A percentile compares a stretch with the other conserved stretches of the same genome.
phyloP scores from a whole-genome alignment of 441 rosid species.

The Syzygium syzygioides region DNA sequence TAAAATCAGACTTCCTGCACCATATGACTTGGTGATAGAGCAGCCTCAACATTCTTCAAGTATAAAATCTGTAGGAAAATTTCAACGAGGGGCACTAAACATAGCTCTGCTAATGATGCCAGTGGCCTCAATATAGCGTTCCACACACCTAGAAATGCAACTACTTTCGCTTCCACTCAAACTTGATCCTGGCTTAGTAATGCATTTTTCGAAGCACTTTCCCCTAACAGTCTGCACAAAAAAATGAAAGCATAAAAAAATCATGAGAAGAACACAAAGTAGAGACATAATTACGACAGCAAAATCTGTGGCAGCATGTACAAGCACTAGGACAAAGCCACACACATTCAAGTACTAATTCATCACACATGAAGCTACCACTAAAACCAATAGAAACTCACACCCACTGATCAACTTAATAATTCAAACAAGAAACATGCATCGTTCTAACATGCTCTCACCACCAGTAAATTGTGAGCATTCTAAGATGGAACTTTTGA shows the following conservation, averaged over 20 bases:
- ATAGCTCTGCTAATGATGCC: slow-evolving; percentile 68
- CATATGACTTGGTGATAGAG: not conserved
- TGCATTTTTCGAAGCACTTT: slow-evolving; percentile 80
- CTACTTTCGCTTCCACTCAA: slow-evolving; percentile 85
- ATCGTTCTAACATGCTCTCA: not conserved
- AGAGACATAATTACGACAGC: not conserved
- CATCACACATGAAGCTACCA: not conserved
- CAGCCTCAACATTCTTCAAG: not conserved
- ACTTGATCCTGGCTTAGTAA: slow-evolving; percentile 88
- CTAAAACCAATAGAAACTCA: not conserved
- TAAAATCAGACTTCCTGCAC: not conserved
- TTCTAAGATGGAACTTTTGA: not conserved
- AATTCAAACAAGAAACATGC: not conserved
- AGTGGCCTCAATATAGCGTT: slow-evolving; percentile 90
- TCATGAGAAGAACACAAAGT: not conserved
- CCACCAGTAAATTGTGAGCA: not conserved
- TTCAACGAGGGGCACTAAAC: slow-evolving; percentile 37
- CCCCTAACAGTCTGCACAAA: slow-evolving; percentile 53
- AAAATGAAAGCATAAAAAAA: not conserved
- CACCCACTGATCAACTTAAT: not conserved
- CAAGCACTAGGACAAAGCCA: not conserved
- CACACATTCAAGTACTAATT: not conserved
- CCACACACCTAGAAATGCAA: slow-evolving; percentile 89
- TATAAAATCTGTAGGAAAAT: not conserved
- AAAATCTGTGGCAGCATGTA: not conserved